Conservation (phyloP, 192 early-diverging fungal genomes). For the Lunasporangiospora selenospora region DNA sequence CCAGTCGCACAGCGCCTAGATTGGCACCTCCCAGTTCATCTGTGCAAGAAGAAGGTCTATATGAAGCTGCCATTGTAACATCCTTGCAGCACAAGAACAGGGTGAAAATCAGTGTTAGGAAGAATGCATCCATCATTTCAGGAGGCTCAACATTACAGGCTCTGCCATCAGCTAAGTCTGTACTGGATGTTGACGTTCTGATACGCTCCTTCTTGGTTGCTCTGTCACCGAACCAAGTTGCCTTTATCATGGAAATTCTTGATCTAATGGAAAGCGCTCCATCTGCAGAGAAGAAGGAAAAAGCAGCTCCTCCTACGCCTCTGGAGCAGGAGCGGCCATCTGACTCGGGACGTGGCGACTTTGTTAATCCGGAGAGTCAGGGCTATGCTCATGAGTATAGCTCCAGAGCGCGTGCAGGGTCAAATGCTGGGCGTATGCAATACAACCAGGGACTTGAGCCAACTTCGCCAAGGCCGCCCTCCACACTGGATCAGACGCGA, state of each 20-base stretch:
- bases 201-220: conserved; percentile 42
- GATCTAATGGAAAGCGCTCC: conserved; percentile 17
- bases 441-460: background rate
- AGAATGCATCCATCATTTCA: conserved; percentile 21
- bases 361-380: too few species aligned
- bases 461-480: conserved; percentile 15
- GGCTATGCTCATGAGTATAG: too few species aligned
- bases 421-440: too few species aligned
- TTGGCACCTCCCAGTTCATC: background rate
- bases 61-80: conserved; percentile 54
- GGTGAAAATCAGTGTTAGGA: conserved; percentile 52
- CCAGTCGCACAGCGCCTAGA: background rate
- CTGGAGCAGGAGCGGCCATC: too few species aligned
- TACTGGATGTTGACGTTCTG: conserved; percentile 51
- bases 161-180: conserved; percentile 9
- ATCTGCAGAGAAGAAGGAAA: background rate
- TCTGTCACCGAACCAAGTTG: conserved; percentile 52
- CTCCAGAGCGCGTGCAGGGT: too few species aligned
- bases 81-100: conserved; percentile 55
- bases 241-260: conserved; percentile 51
- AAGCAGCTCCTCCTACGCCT: background rate
- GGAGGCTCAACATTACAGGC: conserved; percentile 5
- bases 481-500: background rate
- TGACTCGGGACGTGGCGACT: too few species aligned
- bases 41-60: conserved; percentile 21